Conservation (phyloP, 148 eudicot species). For the Persicaria tinctoria region DNA sequence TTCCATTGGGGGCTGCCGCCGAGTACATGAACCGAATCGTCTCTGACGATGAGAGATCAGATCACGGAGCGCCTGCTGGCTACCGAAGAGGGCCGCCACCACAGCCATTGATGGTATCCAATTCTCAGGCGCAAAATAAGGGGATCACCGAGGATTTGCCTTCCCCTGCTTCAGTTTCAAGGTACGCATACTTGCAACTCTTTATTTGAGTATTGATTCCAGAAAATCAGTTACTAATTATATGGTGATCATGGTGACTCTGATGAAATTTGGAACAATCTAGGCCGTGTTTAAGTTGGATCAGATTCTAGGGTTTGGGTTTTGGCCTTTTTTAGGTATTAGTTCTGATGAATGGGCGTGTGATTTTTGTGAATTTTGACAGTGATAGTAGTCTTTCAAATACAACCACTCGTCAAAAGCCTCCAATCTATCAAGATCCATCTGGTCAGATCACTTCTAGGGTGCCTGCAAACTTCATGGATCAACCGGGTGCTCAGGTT, state of each 20-base stretch:
- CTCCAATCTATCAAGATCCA: conserved; percentile 49
- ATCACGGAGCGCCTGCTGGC: conserved; percentile 37
- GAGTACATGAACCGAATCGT: conserved; percentile 36
- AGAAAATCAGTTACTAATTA: background rate
- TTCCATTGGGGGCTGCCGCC: conserved; percentile 23
- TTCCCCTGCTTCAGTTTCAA: conserved; percentile 82
- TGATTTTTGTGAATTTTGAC: conserved; percentile 22
- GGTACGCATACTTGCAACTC: conserved; percentile 30
- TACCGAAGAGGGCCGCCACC: conserved; percentile 25
- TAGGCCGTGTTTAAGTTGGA: background rate
- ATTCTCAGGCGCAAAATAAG: conserved; percentile 30
- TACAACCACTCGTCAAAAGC: conserved; percentile 52
- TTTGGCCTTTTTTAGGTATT: background rate
- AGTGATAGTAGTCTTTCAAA: conserved; percentile 68
- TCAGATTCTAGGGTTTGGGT: background rate
- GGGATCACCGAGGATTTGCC: conserved; percentile 40
- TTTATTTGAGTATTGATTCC: background rate
- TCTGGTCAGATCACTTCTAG: conserved; percentile 39
- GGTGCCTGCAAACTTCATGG: conserved; percentile 24
- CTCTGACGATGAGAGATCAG: conserved; percentile 64
- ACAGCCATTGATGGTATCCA: conserved; percentile 17
- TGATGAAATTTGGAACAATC: background rate
- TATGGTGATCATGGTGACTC: background rate
- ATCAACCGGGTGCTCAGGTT: conserved; percentile 33
- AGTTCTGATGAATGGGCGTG: conserved; percentile 7